Conservation (phyloP, 2,329 filamentous ascomycete species). For the Aspergillus clavatus region DNA sequence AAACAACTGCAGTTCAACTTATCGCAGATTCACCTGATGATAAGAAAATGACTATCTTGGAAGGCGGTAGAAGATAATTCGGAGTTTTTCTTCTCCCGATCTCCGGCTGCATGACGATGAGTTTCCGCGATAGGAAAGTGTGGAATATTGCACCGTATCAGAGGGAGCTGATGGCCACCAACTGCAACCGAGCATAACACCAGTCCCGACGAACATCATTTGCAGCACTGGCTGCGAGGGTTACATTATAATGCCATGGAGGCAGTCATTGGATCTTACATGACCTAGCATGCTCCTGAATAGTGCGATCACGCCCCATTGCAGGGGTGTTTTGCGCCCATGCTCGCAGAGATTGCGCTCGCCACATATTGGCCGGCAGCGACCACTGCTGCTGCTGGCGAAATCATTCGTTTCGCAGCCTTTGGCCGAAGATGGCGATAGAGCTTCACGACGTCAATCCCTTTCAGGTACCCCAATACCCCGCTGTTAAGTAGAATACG, state of each 20-base stretch:
- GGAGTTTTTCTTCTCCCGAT: conserved; percentile 12
- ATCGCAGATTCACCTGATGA: conserved; percentile 9
- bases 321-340: conserved; percentile 26
- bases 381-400: conserved; percentile 10
- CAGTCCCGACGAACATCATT: not conserved
- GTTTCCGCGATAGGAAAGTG: conserved; percentile 19
- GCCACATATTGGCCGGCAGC: conserved; percentile 13
- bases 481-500: not conserved
- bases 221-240: conserved; percentile 16
- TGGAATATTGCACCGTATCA: not conserved
- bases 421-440: conserved; percentile 9
- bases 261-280: not conserved
- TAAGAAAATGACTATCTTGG: not conserved
- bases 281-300: conserved; percentile 25
- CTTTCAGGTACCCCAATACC: conserved; percentile 26
- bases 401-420: conserved; percentile 12
- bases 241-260: conserved; percentile 20
- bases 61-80: conserved; percentile 11
- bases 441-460: conserved; percentile 10
- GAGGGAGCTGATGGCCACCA: conserved; percentile 1
- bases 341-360: conserved; percentile 23
- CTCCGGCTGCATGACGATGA: conserved; percentile 9
- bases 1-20: not conserved
- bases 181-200: not conserved
- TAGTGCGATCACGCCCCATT: conserved; percentile 26